phyloP scores from a whole-genome alignment of 2,329 filamentous ascomycete species.

The Myriosclerotinia curreyana region DNA sequence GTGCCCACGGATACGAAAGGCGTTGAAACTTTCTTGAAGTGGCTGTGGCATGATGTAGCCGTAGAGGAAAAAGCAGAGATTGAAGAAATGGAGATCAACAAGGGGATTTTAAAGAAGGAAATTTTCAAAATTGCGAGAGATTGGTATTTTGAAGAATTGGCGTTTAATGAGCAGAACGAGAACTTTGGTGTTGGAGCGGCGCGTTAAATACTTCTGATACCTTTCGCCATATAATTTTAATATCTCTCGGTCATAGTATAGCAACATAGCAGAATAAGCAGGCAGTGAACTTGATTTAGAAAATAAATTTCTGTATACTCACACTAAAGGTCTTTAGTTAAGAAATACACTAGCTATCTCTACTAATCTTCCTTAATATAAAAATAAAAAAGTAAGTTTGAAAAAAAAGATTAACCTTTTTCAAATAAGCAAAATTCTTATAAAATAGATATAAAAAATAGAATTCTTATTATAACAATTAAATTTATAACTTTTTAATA shows the following conservation, averaged over 20 bases:
- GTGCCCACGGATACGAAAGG: not conserved
- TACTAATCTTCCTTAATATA: no score
- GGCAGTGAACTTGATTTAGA: not conserved
- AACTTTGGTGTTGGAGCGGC: slow-evolving; percentile 1
- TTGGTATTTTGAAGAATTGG: slow-evolving; percentile 12
- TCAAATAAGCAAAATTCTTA: no score
- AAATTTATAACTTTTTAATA: no score
- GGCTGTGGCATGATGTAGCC: slow-evolving; percentile 4
- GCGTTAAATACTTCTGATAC: not conserved
- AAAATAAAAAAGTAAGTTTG: no score
- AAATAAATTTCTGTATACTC: not conserved
- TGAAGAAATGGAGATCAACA: not conserved
- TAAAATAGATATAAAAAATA: no score
- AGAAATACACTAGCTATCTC: no score
- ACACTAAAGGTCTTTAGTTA: no score
- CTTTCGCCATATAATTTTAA: not conserved
- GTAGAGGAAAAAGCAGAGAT: slow-evolving; percentile 8
- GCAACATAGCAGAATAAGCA: not conserved
- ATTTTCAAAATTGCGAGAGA: not conserved
- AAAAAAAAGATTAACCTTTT: no score
- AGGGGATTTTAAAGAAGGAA: not conserved
- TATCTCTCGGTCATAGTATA: no score
- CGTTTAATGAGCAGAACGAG: not conserved
- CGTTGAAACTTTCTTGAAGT: not conserved
- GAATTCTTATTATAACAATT: no score